These are phyloP conservation scores for Boletus hoseneyae DNA, from an alignment of 1,284 basidiomycete genomes.

Conservation along the genomic window DNA sequence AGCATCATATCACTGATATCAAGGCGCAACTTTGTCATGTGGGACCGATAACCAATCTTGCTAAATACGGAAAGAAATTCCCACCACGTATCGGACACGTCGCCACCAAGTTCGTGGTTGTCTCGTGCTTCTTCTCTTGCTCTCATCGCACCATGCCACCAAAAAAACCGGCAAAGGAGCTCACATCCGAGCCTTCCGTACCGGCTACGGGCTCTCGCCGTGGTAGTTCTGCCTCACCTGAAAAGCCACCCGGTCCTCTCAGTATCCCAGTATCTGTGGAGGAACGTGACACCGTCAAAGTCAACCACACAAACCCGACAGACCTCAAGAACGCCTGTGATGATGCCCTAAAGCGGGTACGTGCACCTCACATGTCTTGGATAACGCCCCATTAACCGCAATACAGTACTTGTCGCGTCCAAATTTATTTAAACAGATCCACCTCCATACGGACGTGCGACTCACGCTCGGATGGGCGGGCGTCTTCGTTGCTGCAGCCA, in stretches of 20 bases:
- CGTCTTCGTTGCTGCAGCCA: slow-evolving; percentile 74
- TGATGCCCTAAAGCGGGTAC: slow-evolving; percentile 84
- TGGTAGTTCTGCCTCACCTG: slow-evolving; percentile 36
- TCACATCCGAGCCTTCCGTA: slow-evolving; percentile 8
- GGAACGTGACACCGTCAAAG: slow-evolving; percentile 67
- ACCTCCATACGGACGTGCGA: slow-evolving; percentile 83
- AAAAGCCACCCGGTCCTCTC: slow-evolving; percentile 51
- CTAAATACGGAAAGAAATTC: slow-evolving; percentile 16
- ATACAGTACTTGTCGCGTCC: slow-evolving; percentile 73
- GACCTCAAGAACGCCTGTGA: slow-evolving; percentile 91
- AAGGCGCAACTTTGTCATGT: no score
- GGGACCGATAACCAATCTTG: not conserved
- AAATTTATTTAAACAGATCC: slow-evolving; percentile 80
- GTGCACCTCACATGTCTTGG: slow-evolving; percentile 30
- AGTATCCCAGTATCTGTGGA: slow-evolving; percentile 43
- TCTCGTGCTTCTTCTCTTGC: slow-evolving; percentile 2
- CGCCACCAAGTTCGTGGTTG: slow-evolving; percentile 8
- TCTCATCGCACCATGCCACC: slow-evolving; percentile 17
- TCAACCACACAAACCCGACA: slow-evolving; percentile 77
- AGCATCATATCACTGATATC: slow-evolving; percentile 30
- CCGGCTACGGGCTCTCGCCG: slow-evolving; percentile 23
- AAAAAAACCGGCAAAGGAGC: slow-evolving; percentile 18
- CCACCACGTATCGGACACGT: slow-evolving; percentile 28
- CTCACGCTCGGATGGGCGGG: slow-evolving; percentile 81
- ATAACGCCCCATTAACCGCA: slow-evolving; percentile 2